phyloP scores from a whole-genome alignment of 345 rosid genomes.

The Citrus cavaleriei region DNA sequence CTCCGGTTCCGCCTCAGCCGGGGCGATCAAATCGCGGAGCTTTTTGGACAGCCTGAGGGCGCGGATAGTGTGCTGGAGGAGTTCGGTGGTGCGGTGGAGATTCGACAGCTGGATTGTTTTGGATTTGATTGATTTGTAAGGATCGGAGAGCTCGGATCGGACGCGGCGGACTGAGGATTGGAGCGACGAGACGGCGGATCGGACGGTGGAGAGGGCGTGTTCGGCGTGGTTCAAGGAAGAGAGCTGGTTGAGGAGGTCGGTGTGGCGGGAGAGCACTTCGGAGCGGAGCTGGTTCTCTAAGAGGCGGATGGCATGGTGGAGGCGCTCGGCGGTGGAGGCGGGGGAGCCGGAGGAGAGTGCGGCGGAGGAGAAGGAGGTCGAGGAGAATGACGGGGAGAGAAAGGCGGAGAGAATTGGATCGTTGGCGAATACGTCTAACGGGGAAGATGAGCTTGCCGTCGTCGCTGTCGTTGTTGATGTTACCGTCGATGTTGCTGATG shows the following conservation, averaged over 20 bases:
- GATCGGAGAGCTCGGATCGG: slow-evolving; percentile 90
- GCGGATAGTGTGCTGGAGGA: slow-evolving; percentile 80
- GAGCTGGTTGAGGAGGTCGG: slow-evolving; percentile 77
- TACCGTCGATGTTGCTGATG: slow-evolving; percentile 8
- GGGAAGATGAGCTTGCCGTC: slow-evolving; percentile 30
- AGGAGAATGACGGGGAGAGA: slow-evolving; percentile 84
- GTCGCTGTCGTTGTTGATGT: slow-evolving; percentile 26
- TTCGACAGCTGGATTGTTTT: slow-evolving; percentile 69
- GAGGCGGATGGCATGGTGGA: slow-evolving; percentile 88
- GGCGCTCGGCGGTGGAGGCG: slow-evolving; percentile 97
- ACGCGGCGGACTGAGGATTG: slow-evolving; percentile 77
- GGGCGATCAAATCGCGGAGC: slow-evolving; percentile 70
- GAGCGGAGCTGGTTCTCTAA: slow-evolving; percentile 91
- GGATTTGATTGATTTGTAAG: slow-evolving; percentile 59
- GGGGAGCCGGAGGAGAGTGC: slow-evolving; percentile 99
- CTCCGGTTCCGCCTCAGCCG: slow-evolving; percentile 56
- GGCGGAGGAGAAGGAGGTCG: slow-evolving; percentile 86
- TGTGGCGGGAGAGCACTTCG: slow-evolving; percentile 85
- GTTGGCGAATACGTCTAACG: slow-evolving; percentile 64
- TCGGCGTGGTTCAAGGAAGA: slow-evolving; percentile 89
- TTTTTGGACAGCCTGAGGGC: slow-evolving; percentile 65
- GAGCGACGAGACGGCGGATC: slow-evolving; percentile 83
- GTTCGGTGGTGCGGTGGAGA: slow-evolving; percentile 67
- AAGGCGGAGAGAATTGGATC: slow-evolving; percentile 80
- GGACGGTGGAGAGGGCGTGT: slow-evolving; percentile 73